phyloP scores from a whole-genome alignment of 225 moss, liverwort and hornwort genomes.

The Sphagnum contortum region DNA sequence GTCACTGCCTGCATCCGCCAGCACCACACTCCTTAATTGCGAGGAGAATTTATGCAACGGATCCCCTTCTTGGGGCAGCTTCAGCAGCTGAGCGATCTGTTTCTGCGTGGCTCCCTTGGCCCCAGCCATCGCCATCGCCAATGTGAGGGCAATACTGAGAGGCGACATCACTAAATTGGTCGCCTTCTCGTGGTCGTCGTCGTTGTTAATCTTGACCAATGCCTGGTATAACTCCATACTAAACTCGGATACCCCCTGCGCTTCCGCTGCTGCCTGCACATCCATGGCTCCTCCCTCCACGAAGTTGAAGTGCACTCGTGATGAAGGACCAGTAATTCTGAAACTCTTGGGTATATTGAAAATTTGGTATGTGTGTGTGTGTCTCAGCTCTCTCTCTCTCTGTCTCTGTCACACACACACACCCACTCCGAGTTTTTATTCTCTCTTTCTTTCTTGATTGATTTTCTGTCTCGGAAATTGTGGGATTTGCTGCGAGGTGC shows the following conservation, averaged over 20 bases:
- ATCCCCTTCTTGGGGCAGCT: constrained; percentile 27
- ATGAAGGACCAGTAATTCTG: no score
- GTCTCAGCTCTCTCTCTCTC: no score
- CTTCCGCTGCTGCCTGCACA: constrained; percentile 23
- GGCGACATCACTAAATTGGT: constrained; percentile 76
- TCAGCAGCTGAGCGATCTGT: constrained; percentile 46
- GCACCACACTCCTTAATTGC: constrained; percentile 36
- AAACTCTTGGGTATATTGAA: no score
- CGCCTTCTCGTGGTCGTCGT: constrained; percentile 18
- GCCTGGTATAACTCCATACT: constrained; percentile 49
- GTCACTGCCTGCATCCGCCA: constrained; percentile 25
- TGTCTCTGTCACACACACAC: no score
- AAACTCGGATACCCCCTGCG: constrained; percentile 56
- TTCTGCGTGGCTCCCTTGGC: constrained; percentile 64
- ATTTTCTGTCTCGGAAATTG: no score
- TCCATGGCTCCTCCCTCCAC: constrained; percentile 13
- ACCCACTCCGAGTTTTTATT: no score
- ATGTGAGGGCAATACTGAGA: constrained; percentile 51
- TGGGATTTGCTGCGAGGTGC: no score
- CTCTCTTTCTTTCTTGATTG: no score
- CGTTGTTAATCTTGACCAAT: constrained; percentile 15
- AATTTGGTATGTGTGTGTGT: no score
- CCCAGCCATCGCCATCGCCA: constrained; percentile 78
- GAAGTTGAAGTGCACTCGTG: no score
- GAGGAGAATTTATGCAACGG: constrained; percentile 41